Percentiles rank a stretch among this genome's conserved stretches.
phyloP scores from a whole-genome alignment of 1,139 yeast species.

The Geotrichum carabidarum region DNA sequence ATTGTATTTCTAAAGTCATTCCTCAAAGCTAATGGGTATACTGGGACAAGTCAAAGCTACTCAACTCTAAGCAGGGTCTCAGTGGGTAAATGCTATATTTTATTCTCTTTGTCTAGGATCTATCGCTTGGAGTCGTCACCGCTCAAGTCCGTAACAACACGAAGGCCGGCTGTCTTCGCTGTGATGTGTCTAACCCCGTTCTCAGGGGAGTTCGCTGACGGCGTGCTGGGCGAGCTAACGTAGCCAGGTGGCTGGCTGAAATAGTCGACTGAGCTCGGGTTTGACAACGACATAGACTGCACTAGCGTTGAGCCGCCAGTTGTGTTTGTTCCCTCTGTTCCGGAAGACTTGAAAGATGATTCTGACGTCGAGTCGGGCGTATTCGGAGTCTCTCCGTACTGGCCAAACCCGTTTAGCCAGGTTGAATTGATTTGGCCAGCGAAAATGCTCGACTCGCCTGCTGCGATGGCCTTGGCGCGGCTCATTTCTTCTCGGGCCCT shows the following conservation, averaged over 20 bases:
- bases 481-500: conserved; percentile 27
- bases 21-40: no score
- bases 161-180: conserved; percentile 30
- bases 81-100: no score
- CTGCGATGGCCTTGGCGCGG: conserved; percentile 31
- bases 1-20: no score
- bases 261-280: not conserved
- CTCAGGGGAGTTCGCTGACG: not conserved
- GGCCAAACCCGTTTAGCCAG: conserved; percentile 16
- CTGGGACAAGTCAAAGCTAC: no score
- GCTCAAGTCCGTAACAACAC: conserved; percentile 28
- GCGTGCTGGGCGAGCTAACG: not conserved
- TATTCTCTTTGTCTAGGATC: no score
- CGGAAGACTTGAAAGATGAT: conserved; percentile 26
- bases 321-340: conserved; percentile 30
- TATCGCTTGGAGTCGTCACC: not conserved
- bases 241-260: not conserved
- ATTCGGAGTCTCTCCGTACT: conserved; percentile 15
- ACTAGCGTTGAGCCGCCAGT: conserved; percentile 21
- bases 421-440: conserved; percentile 4
- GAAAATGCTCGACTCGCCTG: conserved; percentile 12
- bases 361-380: conserved; percentile 26
- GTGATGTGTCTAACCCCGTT: conserved; percentile 26
- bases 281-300: not conserved
- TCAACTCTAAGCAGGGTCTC: no score